A percentile compares a stretch with the other conserved stretches of the same genome.
These are phyloP conservation scores for Wickerhamomyces alni DNA, from an alignment of 805 yeast genomes.

Conservation along the genomic window DNA sequence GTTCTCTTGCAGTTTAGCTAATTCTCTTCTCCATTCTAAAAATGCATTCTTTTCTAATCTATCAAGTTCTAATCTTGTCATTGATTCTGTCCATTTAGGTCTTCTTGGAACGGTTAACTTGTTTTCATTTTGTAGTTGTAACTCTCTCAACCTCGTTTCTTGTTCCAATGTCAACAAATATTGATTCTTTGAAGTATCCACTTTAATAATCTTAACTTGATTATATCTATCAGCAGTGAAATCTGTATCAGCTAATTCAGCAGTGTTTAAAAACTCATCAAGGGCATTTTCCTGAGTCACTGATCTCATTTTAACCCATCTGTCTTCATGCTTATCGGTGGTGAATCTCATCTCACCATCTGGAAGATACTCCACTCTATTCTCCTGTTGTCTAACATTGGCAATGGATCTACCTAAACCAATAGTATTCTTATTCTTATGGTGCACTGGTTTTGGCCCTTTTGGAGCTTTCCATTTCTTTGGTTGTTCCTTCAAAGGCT, in stretches of 20 bases:
- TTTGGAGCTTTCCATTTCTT: slow-evolving; percentile 85
- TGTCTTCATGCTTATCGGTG: slow-evolving; percentile 75
- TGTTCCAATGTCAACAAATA: slow-evolving; percentile 63
- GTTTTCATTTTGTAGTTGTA: slow-evolving; percentile 62
- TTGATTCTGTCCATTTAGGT: slow-evolving; percentile 75
- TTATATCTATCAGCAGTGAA: slow-evolving; percentile 87
- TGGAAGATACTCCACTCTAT: slow-evolving; percentile 64
- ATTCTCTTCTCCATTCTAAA: slow-evolving; percentile 87
- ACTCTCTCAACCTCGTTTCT: slow-evolving; percentile 49
- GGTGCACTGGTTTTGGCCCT: slow-evolving; percentile 87
- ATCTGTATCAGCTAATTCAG: slow-evolving; percentile 93
- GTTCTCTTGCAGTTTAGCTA: slow-evolving; percentile 79
- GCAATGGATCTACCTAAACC: slow-evolving; percentile 84
- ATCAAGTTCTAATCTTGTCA: slow-evolving; percentile 72
- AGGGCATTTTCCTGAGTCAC: slow-evolving; percentile 92
- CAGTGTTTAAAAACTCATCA: slow-evolving; percentile 92
- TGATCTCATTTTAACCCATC: slow-evolving; percentile 86
- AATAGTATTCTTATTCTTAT: slow-evolving; percentile 74
- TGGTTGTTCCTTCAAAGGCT: slow-evolving; percentile 39
- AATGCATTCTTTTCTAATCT: slow-evolving; percentile 86
- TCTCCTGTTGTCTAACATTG: slow-evolving; percentile 64
- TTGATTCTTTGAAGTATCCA: slow-evolving; percentile 51
- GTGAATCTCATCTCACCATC: slow-evolving; percentile 89
- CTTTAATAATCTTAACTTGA: slow-evolving; percentile 77
- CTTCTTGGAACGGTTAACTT: slow-evolving; percentile 87